These are phyloP conservation scores for Suillus plorans DNA, from an alignment of 768 basidiomycete species.

Conservation along the genomic window DNA sequence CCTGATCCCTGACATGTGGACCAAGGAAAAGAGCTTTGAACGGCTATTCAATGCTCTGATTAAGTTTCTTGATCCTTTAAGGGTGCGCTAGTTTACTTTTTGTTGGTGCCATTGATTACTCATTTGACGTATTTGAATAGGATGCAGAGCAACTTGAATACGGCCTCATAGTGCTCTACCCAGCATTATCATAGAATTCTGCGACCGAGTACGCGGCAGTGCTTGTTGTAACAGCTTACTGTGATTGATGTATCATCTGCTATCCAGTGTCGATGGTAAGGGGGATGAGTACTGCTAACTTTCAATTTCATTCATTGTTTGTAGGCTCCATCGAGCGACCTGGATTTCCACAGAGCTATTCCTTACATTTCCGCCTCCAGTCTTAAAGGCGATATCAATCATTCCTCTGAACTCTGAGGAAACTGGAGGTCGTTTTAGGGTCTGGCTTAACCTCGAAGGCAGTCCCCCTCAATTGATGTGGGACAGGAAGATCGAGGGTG, in stretches of 20 bases:
- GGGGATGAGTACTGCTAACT: neutral
- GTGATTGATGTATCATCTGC: constrained; percentile 1
- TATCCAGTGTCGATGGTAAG: constrained; percentile 77
- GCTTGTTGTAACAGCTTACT: constrained; percentile 4
- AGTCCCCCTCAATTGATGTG: constrained; percentile 56
- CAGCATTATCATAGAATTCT: constrained; percentile 85
- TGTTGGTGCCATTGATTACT: neutral
- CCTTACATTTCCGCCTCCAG: constrained; percentile 85
- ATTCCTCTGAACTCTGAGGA: constrained; percentile 78
- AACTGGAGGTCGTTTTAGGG: constrained; percentile 86
- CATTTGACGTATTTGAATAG: constrained; percentile 36
- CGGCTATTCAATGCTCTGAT: constrained; percentile 66
- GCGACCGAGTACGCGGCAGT: constrained; percentile 74
- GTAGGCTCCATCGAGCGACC: constrained; percentile 86
- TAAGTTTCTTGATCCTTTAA: constrained; percentile 57
- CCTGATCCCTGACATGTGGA: constrained; percentile 68
- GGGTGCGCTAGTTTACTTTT: constrained; percentile 43
- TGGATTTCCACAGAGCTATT: constrained; percentile 95
- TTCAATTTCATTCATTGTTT: constrained; percentile 3
- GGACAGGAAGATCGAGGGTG: constrained; percentile 90
- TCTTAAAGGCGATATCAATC: constrained; percentile 63
- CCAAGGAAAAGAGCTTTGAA: constrained; percentile 67
- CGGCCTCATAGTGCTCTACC: constrained; percentile 75
- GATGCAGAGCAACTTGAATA: constrained; percentile 67
- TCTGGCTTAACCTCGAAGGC: constrained; percentile 65